Base-by-base conservation (phyloP, 495 filamentous ascomycete species). In the Collariella sp. region DNA sequence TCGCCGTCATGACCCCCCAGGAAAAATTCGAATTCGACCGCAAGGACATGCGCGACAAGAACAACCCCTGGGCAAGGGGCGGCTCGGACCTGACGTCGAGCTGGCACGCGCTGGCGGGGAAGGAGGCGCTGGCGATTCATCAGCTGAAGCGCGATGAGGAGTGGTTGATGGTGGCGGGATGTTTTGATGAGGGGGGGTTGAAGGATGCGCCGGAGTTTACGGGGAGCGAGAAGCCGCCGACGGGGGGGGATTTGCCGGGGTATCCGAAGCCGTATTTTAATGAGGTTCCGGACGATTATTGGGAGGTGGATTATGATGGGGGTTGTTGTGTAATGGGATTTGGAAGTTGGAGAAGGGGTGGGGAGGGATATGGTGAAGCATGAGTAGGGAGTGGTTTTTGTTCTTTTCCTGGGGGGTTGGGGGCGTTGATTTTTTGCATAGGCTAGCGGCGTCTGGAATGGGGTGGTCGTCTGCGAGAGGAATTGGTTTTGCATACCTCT, bases 331-430 rank as follows among this genome's bases (percentile, higher is more conserved):
- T 22, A 50, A 50, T 31, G 48, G 48, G 22, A 18, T 50, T 22
- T 50, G 48, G 48, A 50, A 50, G 36, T 22, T 50, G 48, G 48
- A 50, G 36, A 34, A 34, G 15, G 48, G 48, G 22, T 50, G 13
- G 48, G 48, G 15, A 22, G 48, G 13, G 48, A 50, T 19, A 50
- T 50, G 48, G 41, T 40, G 48, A 50, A 18, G 20, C 40, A 15
- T 15, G 35, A 38, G n/a, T n/a, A n/a, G n/a, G n/a, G n/a, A n/a
- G n/a, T n/a, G n/a, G n/a, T n/a, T n/a, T n/a, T n/a, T n/a, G n/a
- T n/a, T n/a, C n/a, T n/a, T n/a, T n/a, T n/a, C n/a, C n/a, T n/a
- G n/a, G n/a, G n/a, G n/a, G n/a, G n/a, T n/a, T n/a, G n/a, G n/a
- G n/a, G n/a, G n/a, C n/a, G n/a, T n/a, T n/a, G n/a, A n/a, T n/a